A percentile compares a stretch with the other conserved stretches of the same genome.
These are phyloP conservation scores for Ustilago bromivora DNA, from an alignment of 1,284 basidiomycete species.

Conservation along the genomic window DNA sequence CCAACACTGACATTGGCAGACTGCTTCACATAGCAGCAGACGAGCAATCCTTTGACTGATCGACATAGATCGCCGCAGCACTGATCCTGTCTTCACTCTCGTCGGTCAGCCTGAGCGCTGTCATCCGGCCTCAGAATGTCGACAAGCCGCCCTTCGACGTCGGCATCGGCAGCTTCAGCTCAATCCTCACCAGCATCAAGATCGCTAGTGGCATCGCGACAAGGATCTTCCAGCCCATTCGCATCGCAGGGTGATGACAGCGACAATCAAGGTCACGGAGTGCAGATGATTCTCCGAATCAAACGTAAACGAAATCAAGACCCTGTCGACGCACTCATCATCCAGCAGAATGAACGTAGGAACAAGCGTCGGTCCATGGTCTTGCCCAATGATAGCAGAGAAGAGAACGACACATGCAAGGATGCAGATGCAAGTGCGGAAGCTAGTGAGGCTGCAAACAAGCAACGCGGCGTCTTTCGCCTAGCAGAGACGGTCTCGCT, in stretches of 20 bases:
- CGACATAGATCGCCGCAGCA: neutral
- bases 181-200: slow-evolving; percentile 27
- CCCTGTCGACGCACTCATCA: slow-evolving; percentile 62
- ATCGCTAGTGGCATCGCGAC: slow-evolving; percentile 20
- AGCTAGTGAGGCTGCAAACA: neutral
- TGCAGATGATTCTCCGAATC: slow-evolving; percentile 61
- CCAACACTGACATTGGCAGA: neutral
- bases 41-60: neutral
- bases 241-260: slow-evolving; percentile 27
- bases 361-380: slow-evolving; percentile 39
- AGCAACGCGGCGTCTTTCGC: slow-evolving; percentile 59
- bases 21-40: neutral
- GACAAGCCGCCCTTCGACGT: slow-evolving; percentile 6
- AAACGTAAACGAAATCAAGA: slow-evolving; percentile 63
- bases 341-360: slow-evolving; percentile 47
- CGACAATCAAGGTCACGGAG: slow-evolving; percentile 20
- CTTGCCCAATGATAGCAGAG: slow-evolving; percentile 4
- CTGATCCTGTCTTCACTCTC: neutral
- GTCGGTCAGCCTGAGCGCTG: neutral
- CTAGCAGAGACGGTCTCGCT: slow-evolving; percentile 60
- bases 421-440: neutral
- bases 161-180: slow-evolving; percentile 16
- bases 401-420: slow-evolving; percentile 4
- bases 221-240: slow-evolving; percentile 27
- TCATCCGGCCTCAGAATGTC: slow-evolving; percentile 17